Percentiles rank a stretch among this genome's conserved stretches.
Conservation (phyloP, 2,329 filamentous ascomycete genomes). For the Sporothrix euskadiensis region DNA sequence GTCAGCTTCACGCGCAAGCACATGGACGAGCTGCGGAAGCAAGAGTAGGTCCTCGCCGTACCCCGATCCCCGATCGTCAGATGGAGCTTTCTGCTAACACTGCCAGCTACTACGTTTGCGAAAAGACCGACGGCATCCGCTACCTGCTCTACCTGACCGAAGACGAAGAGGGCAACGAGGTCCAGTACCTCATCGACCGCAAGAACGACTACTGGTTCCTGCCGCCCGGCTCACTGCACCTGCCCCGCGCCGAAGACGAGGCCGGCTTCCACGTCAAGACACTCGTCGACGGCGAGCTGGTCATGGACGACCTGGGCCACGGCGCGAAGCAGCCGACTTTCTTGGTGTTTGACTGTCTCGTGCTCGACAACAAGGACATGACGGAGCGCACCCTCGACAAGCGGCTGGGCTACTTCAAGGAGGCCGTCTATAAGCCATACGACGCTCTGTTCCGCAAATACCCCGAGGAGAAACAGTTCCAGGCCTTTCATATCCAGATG, state of each 20-base stretch:
- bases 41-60: constrained; percentile 59
- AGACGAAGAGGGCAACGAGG: constrained; percentile 62
- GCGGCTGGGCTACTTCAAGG: constrained; percentile 81
- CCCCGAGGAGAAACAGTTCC: constrained; percentile 67
- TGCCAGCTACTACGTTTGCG: constrained; percentile 88
- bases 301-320: constrained; percentile 73
- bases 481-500: constrained; percentile 79
- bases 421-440: constrained; percentile 73
- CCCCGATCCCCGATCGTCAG: not conserved
- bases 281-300: constrained; percentile 88
- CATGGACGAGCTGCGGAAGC: constrained; percentile 73
- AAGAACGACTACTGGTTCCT: constrained; percentile 97
- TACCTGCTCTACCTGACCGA: constrained; percentile 88
- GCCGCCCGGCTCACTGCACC: constrained; percentile 68
- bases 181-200: constrained; percentile 92
- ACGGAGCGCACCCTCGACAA: constrained; percentile 84
- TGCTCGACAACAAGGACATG: constrained; percentile 73
- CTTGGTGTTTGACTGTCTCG: constrained; percentile 90
- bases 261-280: constrained; percentile 73
- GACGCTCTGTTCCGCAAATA: constrained; percentile 62
- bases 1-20: constrained; percentile 87
- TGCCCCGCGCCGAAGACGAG: constrained; percentile 67
- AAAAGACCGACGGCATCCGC: constrained; percentile 95
- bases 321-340: constrained; percentile 73
- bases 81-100: not conserved